Evolutionary conservation across 768 basidiomycete species (phyloP), one percentile per base, ranked within the genome.

Genomic region (Cystobasidium onofrii): DNA sequence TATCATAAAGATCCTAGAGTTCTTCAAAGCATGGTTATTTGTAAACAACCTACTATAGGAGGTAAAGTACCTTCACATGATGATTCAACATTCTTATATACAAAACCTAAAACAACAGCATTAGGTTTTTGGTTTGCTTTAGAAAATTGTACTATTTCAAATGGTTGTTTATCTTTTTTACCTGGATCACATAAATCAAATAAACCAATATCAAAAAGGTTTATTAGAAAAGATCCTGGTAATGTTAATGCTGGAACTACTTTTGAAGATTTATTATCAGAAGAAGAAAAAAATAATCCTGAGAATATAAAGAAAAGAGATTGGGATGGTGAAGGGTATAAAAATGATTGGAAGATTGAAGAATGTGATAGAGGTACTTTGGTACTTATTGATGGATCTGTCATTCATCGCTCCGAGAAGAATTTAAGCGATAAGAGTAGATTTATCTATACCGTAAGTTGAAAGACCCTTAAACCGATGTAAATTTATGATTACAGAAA

Each of bases 111-210:
- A 50, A 90, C 90, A 0, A 88, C 87, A 10, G 96, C 96, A 0
- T 85, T 98, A 25, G 96, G 96, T 1, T 91, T 94, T 80, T 99
- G 96, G 96, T 90, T 98, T 73, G 91, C 95, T 0, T 83, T 99
- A 43, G 95, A 98, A 80, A 85, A 86, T 73, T 96, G 93, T 81
- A 93, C 92, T 4, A 79, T 85, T 1, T 82, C 83, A 54, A 94
- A 94, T 77, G 92, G 92, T 10, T 91, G 92, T 9, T 85, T 93
- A 6, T 90, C 89, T 3, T 95, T 94, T 81, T 83, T 91, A 0
- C 93, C 94, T 0, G 92, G 94, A 25, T 94, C 92, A 0, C 96
- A 99, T 81, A 84, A 89, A 36, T 85, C 84, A 0, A 83, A 86
- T 65, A 17, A 12, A 1, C 86, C 87, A 0, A 87, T 94, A 60